Percentiles rank a stretch among this genome's conserved stretches.
phyloP scores from a whole-genome alignment of 345 rosid species.

The Syzygium aqueum region DNA sequence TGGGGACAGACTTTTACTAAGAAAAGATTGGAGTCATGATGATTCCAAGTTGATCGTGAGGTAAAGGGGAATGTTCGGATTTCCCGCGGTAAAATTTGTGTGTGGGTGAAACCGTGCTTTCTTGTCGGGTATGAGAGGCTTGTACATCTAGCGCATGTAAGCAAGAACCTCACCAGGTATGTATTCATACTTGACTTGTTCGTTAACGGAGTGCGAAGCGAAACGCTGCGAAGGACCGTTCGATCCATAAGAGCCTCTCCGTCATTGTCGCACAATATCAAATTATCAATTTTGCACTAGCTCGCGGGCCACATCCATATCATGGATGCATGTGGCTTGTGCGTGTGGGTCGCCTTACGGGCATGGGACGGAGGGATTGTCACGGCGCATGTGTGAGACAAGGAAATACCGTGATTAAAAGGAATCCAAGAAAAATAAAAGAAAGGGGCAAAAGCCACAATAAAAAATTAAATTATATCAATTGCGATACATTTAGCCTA shows the following conservation, averaged over 20 bases:
- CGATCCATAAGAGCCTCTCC: background rate
- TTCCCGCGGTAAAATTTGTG: background rate
- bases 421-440: background rate
- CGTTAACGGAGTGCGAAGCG: background rate
- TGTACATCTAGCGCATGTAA: background rate
- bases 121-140: background rate
- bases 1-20: background rate
- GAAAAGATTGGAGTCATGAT: background rate
- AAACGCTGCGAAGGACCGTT: background rate
- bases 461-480: no score
- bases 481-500: no score
- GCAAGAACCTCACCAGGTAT: no score
- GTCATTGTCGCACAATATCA: background rate
- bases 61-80: background rate
- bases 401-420: background rate
- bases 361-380: background rate
- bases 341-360: background rate
- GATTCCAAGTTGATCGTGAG: background rate
- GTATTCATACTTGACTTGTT: background rate
- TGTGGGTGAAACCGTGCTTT: fast-evolving
- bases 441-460: no score
- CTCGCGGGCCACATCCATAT: background rate
- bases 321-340: background rate
- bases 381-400: background rate
- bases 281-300: no score